A percentile compares a stretch with the other conserved stretches of the same genome.
phyloP scores from a whole-genome alignment of 2,329 filamentous ascomycete species.

The Aspergillus persii region DNA sequence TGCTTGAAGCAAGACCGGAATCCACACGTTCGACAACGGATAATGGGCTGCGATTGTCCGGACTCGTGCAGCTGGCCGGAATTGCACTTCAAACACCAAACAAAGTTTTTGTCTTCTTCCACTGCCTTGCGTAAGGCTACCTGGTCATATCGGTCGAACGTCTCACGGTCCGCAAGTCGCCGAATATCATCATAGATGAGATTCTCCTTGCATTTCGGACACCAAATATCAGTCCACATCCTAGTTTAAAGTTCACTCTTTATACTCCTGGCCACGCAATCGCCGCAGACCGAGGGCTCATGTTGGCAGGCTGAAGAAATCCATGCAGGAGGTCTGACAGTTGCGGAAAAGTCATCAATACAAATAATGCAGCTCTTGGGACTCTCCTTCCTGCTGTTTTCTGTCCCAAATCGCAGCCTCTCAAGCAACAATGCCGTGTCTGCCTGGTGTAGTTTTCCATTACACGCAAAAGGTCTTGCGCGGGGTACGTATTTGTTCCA shows the following conservation, averaged over 20 bases:
- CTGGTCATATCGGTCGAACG: slow-evolving; percentile 4
- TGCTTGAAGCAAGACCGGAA: slow-evolving; percentile 9
- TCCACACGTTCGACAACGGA: slow-evolving; percentile 3
- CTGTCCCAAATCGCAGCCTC: too few species aligned
- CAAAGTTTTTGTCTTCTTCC: slow-evolving; percentile 2
- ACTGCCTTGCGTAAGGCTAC: neutral
- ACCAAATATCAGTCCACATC: slow-evolving; percentile 10
- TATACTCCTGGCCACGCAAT: slow-evolving; percentile 8
- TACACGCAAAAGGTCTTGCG: neutral
- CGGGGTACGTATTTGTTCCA: too few species aligned
- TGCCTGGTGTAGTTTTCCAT: neutral
- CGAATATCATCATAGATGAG: slow-evolving; percentile 8
- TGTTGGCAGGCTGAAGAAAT: slow-evolving; percentile 7
- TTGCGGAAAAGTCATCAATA: slow-evolving; percentile 4
- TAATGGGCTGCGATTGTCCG: slow-evolving; percentile 2
- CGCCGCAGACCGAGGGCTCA: slow-evolving; percentile 3
- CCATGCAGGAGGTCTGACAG: neutral
- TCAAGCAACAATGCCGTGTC: too few species aligned
- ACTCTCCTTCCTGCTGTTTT: too few species aligned
- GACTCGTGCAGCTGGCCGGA: slow-evolving; percentile 8
- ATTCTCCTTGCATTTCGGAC: slow-evolving; percentile 7
- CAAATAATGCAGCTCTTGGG: slow-evolving; percentile 8
- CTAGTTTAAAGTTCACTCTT: slow-evolving; percentile 9
- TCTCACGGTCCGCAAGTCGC: slow-evolving; percentile 6
- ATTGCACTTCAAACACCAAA: slow-evolving; percentile 11